A percentile compares a stretch with the other conserved stretches of the same genome.
Conservation (phyloP, 768 basidiomycete species). For the Phaeotremella skinneri region DNA sequence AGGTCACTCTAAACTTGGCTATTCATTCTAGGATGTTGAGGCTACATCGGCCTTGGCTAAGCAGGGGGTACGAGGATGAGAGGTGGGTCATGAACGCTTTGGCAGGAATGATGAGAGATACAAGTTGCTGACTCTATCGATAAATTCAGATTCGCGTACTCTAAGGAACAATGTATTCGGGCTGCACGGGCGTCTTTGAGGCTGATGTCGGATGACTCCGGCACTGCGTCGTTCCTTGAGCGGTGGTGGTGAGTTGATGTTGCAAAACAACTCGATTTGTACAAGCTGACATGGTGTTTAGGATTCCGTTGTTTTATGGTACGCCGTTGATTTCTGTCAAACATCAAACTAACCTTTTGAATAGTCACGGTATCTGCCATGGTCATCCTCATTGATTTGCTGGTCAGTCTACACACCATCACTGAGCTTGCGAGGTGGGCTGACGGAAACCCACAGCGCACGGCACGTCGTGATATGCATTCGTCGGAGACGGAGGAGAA, state of each 20-base stretch:
- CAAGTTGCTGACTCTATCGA: background rate
- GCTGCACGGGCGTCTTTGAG: constrained; percentile 51
- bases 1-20: constrained; percentile 49
- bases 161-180: constrained; percentile 51
- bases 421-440: background rate
- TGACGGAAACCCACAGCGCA: constrained; percentile 21
- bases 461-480: constrained; percentile 35
- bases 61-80: constrained; percentile 49
- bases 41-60: constrained; percentile 52
- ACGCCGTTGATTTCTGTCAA: constrained; percentile 1
- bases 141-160: constrained; percentile 48
- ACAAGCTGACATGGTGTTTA: constrained; percentile 1
- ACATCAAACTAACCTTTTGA: constrained; percentile 1
- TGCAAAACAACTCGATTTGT: background rate
- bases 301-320: constrained; percentile 50
- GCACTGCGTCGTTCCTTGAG: constrained; percentile 49
- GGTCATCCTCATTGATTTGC: constrained; percentile 50
- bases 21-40: constrained; percentile 50
- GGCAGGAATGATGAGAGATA: background rate
- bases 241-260: constrained; percentile 47
- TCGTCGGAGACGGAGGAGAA: constrained; percentile 40
- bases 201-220: constrained; percentile 47
- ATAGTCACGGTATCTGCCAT: constrained; percentile 49
- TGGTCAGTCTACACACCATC: constrained; percentile 32
- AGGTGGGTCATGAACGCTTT: constrained; percentile 23